A percentile compares a stretch with the other conserved stretches of the same genome.
These are phyloP conservation scores for Entoloma clypeatum DNA, from an alignment of 1,284 basidiomycete species.

Conservation along the genomic window DNA sequence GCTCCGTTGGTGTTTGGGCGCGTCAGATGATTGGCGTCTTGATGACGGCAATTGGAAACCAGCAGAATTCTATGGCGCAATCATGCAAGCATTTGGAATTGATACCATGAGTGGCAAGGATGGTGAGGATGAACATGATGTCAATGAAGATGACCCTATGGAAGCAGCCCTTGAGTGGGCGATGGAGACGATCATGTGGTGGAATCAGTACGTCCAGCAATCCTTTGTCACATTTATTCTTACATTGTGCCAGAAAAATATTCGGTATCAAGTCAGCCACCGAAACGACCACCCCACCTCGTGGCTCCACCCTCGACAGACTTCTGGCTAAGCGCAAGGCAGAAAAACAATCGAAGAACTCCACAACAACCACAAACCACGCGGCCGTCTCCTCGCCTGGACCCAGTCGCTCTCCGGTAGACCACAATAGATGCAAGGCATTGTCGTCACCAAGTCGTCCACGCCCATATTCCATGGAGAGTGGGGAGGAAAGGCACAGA, in stretches of 20 bases:
- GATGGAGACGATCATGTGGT: conserved; percentile 11
- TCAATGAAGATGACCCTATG: background rate
- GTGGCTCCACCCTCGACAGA: background rate
- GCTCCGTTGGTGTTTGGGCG: background rate
- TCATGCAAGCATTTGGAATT: background rate
- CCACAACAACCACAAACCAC: background rate
- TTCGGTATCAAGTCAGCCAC: conserved; percentile 1
- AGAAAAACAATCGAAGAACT: background rate
- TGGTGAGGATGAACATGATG: conserved; percentile 3
- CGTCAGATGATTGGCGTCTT: conserved; percentile 1
- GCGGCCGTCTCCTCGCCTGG: background rate
- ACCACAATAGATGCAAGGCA: background rate
- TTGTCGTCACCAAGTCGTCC: background rate
- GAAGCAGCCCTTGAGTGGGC: conserved; percentile 9
- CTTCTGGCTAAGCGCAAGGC: background rate
- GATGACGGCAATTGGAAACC: background rate
- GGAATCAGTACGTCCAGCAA: background rate
- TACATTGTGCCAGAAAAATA: conserved; percentile 1
- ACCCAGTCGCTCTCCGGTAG: background rate
- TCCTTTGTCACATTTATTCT: background rate
- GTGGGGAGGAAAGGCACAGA: background rate
- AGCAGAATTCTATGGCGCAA: background rate
- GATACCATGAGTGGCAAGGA: background rate
- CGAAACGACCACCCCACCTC: background rate
- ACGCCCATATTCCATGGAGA: background rate